Evolutionary conservation across 371 early-diverging fungal genomes (phyloP).

Genomic region (Rhizomucor pusillus): DNA sequence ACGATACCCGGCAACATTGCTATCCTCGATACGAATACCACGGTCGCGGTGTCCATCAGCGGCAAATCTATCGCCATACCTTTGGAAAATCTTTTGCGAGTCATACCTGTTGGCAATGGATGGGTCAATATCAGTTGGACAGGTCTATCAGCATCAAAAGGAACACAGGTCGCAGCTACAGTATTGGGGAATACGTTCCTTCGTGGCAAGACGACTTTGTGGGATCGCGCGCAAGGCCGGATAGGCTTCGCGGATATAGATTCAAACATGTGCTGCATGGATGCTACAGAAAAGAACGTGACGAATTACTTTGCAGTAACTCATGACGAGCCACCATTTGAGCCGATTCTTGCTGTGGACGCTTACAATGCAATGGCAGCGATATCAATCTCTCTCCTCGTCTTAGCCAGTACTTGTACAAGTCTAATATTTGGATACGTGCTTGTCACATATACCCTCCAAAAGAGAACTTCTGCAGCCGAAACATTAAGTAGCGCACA

Average conservation of each 20-base stretch:
- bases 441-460: no score
- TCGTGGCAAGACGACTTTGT: conserved; percentile 33
- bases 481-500: no score
- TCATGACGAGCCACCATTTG: no score
- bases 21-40: not conserved
- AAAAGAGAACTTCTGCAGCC: no score
- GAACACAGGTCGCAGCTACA: conserved; percentile 20
- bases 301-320: no score
- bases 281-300: no score
- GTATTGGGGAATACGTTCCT: conserved; percentile 40
- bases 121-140: conserved; percentile 21
- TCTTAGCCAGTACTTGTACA: no score
- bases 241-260: conserved; percentile 14
- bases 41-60: conserved; percentile 8
- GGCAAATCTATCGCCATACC: conserved; percentile 6
- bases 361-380: no score
- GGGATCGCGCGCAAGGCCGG: conserved; percentile 29
- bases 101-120: not conserved
- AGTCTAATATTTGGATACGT: no score
- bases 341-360: no score
- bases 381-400: no score
- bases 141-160: conserved; percentile 11
- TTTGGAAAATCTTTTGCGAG: conserved; percentile 11
- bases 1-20: conserved; percentile 8
- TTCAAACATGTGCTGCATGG: conserved; percentile 6